Percentiles rank a stretch among this genome's conserved stretches.
Conservation (phyloP, 768 basidiomycete species). For the Kwoniella mangroviensis region DNA sequence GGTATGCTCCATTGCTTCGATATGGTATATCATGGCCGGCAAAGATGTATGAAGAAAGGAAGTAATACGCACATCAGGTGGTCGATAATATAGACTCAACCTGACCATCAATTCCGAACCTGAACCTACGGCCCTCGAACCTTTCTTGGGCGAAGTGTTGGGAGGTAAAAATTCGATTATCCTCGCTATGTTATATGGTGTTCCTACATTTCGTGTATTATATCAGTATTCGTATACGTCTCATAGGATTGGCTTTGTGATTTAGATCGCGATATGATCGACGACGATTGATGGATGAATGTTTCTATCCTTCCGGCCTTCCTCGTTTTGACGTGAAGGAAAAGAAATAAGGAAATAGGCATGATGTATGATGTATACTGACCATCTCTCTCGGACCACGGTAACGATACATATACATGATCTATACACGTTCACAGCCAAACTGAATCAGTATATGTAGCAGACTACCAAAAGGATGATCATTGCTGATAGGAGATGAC, state of each 20-base stretch:
- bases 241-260: too few relatives aligned
- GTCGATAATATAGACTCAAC: slow-evolving; percentile 95
- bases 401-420: slow-evolving; percentile 95
- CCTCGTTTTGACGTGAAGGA: background rate
- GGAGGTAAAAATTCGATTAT: slow-evolving; percentile 96
- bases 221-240: background rate
- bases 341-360: background rate
- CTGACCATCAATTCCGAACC: slow-evolving; percentile 66
- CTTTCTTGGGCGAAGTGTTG: slow-evolving; percentile 64
- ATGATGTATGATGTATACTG: slow-evolving; percentile 17
- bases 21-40: background rate
- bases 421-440: slow-evolving; percentile 62
- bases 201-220: slow-evolving; percentile 53
- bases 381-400: slow-evolving; percentile 88
- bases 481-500: background rate
- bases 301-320: too few relatives aligned
- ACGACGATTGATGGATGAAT: too few relatives aligned
- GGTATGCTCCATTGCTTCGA: background rate
- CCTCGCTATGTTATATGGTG: slow-evolving; percentile 91
- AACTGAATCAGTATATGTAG: background rate
- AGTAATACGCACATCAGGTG: slow-evolving; percentile 67
- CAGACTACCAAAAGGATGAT: too few relatives aligned
- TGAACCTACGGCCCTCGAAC: slow-evolving; percentile 22
- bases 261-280: too few relatives aligned
- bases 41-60: background rate